Evolutionary conservation across 176 grass and related monocot genomes (phyloP), one percentile per base, ranked within the genome.

Genomic region (Musa itinerans): DNA sequence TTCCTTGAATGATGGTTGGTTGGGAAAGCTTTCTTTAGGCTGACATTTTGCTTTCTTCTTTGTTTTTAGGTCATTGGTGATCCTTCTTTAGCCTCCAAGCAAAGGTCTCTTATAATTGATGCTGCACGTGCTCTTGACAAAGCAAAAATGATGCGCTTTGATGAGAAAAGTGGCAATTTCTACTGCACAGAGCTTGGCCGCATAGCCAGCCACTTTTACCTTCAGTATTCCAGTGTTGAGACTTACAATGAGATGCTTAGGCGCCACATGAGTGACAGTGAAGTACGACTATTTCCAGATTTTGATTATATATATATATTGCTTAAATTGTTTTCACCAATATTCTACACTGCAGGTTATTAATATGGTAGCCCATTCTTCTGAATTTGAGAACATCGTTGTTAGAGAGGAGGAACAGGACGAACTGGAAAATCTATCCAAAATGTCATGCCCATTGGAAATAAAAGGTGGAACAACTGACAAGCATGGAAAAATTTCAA

Each of bases 121-220:
- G 94, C 90, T 78, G 94, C 94, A 78, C 87, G 94, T 80, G 63
- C 90, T 8, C 86, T 97, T 74, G 94, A 97, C 82, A 92, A 93
- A 78, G 94, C 90, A 69, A 97, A 97, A 83, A 97, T 97, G 94
- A 93, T 97, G 94, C 83, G 94, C 17, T 97, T 89, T 53, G 94
- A 97, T 72, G 94, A 97, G 78, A 97, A 97, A 72, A 97, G 94
- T 24, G 88, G 94, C 63, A 97, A 97, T 75, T 97, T 97, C 74
- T 97, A 97, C 86, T 97, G 94, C 83, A 97, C 94, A n/a, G 94
- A 97, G 78, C 94, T 97, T 77, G 94, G 94, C 68, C 85, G 90
- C 61, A 97, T 93, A 75, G 90, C 94, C 61, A 97, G 94, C 72
- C 94, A 93, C 69, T 97, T 90, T 84, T 97, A 97, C 69, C 90